Evolutionary conservation across 208 protist genomes (phyloP).

Genomic region (Leishmania aethiopica): DNA sequence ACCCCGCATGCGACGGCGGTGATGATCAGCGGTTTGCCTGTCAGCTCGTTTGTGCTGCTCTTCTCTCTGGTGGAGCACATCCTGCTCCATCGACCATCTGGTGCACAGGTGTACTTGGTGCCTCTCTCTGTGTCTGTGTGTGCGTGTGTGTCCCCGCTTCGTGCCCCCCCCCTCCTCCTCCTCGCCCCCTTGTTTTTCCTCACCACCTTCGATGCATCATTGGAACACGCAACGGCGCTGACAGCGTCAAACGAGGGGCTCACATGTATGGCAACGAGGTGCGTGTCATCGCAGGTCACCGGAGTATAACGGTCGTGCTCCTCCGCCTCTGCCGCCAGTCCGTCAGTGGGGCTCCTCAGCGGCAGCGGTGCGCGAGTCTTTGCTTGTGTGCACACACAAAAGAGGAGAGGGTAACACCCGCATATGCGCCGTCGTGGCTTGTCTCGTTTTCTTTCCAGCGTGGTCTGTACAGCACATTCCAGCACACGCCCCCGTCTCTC

Average conservation of each 20-base stretch:
- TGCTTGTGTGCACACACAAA: neutral
- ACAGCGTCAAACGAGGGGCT: neutral
- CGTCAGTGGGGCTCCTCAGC: neutral
- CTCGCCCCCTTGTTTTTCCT: neutral
- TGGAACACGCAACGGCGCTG: neutral
- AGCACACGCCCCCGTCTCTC: neutral
- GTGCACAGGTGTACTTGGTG: neutral
- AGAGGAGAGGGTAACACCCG: neutral
- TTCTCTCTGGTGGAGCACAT: conserved; percentile 1
- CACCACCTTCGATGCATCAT: neutral
- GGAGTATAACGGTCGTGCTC: neutral
- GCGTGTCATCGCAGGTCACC: neutral
- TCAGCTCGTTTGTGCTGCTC: neutral
- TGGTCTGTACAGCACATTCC: neutral
- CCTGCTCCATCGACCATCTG: neutral
- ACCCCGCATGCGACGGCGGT: neutral
- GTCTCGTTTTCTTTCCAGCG: neutral
- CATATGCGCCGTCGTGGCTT: neutral
- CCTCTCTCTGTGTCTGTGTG: neutral
- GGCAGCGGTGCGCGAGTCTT: neutral
- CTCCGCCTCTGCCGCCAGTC: neutral
- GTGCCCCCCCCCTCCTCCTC: neutral
- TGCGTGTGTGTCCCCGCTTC: neutral
- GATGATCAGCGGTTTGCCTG: neutral
- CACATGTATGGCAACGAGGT: neutral